A percentile compares a stretch with the other conserved stretches of the same genome.
These are phyloP conservation scores for Xylaria sp. DNA, from an alignment of 2,329 filamentous ascomycete genomes.

Conservation along the genomic window DNA sequence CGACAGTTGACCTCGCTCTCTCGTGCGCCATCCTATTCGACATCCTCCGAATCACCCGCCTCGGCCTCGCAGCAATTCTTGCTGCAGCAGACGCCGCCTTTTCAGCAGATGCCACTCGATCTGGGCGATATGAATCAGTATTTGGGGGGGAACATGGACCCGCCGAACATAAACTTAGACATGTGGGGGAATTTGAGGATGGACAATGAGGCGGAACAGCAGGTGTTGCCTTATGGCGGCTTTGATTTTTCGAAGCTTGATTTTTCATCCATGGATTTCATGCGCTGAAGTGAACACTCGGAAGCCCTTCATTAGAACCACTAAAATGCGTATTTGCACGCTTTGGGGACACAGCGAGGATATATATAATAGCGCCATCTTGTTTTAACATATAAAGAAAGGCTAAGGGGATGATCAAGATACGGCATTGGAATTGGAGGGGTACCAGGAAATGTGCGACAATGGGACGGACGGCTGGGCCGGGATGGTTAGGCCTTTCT, in stretches of 20 bases:
- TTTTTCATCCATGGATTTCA: constrained; percentile 26
- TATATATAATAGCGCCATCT: not conserved
- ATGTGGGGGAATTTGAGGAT: constrained; percentile 38
- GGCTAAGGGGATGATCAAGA: not conserved
- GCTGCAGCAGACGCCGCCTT: constrained; percentile 26
- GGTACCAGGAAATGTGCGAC: constrained; percentile 1
- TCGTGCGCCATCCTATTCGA: constrained; percentile 18
- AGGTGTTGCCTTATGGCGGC: constrained; percentile 20
- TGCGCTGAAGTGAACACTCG: not conserved
- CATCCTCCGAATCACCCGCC: constrained; percentile 7
- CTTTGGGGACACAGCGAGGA: not conserved
- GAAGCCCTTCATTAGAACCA: not conserved
- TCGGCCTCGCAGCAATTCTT: constrained; percentile 26
- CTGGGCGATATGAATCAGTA: constrained; percentile 27
- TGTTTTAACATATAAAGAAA: not conserved
- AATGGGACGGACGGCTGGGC: not conserved
- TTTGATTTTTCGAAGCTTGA: constrained; percentile 34
- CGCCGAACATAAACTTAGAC: constrained; percentile 28
- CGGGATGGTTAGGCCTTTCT: constrained; percentile 17
- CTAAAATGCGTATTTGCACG: not conserved
- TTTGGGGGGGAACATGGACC: constrained; percentile 13
- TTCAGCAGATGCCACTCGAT: constrained; percentile 26
- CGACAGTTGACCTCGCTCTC: constrained; percentile 28
- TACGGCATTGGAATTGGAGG: constrained; percentile 2
- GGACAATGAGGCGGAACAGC: constrained; percentile 28